Evolutionary conservation across 768 basidiomycete species (phyloP).

Genomic region (Steccherinum ochraceum): DNA sequence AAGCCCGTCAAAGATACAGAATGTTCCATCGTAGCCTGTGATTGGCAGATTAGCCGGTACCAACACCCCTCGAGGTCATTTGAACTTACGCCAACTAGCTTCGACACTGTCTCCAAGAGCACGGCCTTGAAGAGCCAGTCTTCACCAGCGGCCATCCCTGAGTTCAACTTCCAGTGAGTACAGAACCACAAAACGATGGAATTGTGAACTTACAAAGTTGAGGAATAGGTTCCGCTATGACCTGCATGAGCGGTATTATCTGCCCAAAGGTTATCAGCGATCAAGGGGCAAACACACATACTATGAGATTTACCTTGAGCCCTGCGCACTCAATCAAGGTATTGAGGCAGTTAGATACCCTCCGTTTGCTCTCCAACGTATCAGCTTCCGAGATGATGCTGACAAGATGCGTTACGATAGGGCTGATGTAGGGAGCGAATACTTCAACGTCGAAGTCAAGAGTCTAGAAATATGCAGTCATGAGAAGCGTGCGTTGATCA

Average conservation of each 20-base stretch:
- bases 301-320: slow-evolving; percentile 23
- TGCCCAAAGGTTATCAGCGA: slow-evolving; percentile 22
- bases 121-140: slow-evolving; percentile 70
- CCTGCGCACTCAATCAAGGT: slow-evolving; percentile 53
- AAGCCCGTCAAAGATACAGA: slow-evolving; percentile 12
- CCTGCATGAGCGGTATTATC: slow-evolving; percentile 60
- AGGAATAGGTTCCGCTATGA: slow-evolving; percentile 62
- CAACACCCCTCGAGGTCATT: no score
- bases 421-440: slow-evolving; percentile 66
- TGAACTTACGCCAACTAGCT: slow-evolving; percentile 56
- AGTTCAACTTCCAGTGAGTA: slow-evolving; percentile 1
- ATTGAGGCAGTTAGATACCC: slow-evolving; percentile 65
- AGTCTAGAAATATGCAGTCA: slow-evolving; percentile 35
- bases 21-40: slow-evolving; percentile 55
- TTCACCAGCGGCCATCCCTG: slow-evolving; percentile 58
- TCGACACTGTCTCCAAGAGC: slow-evolving; percentile 63
- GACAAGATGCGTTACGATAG: slow-evolving; percentile 60
- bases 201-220: slow-evolving; percentile 54
- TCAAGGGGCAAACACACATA: neutral
- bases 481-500: slow-evolving; percentile 3
- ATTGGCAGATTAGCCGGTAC: no score
- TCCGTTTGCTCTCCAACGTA: slow-evolving; percentile 69
- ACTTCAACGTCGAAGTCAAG: slow-evolving; percentile 51
- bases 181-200: neutral
- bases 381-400: slow-evolving; percentile 66